Conservation (phyloP, 108 stramenopile species). For the Epipyxis sp. region DNA sequence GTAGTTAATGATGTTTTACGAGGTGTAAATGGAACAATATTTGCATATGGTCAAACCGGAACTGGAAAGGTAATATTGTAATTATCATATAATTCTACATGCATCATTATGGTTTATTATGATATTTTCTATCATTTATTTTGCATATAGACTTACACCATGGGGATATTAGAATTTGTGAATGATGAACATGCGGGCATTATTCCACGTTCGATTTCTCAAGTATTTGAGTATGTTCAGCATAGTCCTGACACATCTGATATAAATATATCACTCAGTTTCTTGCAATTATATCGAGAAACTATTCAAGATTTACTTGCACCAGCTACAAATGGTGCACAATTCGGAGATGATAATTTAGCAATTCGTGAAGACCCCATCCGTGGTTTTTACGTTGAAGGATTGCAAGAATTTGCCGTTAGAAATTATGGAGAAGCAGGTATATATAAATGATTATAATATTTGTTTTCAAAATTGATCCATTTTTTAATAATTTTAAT, state of each 20-base stretch:
- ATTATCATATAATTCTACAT: not conserved
- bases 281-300: slow-evolving; percentile 30
- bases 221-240: not conserved
- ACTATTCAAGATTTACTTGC: slow-evolving; percentile 26
- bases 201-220: slow-evolving; percentile 9
- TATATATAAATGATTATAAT: slow-evolving; percentile 55
- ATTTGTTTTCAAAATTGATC: no score
- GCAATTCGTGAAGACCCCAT: slow-evolving; percentile 14
- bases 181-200: slow-evolving; percentile 18
- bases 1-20: slow-evolving; percentile 26
- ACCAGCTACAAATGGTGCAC: not conserved
- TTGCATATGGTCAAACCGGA: slow-evolving; percentile 53
- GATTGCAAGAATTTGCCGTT: slow-evolving; percentile 23
- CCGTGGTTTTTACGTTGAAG: slow-evolving; percentile 17
- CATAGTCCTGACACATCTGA: not conserved
- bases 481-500: slow-evolving; percentile 39
- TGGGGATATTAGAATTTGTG: slow-evolving; percentile 16
- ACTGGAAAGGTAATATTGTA: slow-evolving; percentile 33
- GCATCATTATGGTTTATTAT: slow-evolving; percentile 3
- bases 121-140: not conserved
- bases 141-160: slow-evolving; percentile 9
- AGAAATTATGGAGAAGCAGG: slow-evolving; percentile 2
- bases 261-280: slow-evolving; percentile 2
- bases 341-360: not conserved
- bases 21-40: slow-evolving; percentile 43